Evolutionary conservation across 768 basidiomycete genomes (phyloP), one percentile per base, ranked within the genome.

Genomic region (Lactarius deliciosus): DNA sequence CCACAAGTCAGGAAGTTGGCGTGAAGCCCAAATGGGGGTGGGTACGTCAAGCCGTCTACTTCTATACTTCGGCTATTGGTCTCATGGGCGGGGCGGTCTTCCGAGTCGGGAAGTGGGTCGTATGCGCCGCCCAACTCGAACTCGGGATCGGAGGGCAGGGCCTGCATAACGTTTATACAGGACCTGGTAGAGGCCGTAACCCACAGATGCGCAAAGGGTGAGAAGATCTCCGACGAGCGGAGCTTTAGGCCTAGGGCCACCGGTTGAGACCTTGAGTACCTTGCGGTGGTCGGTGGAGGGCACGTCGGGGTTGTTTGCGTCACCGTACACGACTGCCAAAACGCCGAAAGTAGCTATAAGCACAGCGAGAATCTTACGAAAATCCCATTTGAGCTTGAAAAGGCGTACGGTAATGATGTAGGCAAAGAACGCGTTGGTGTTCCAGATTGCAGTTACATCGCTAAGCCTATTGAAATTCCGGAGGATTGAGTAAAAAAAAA

Each of bases 391-490:
- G 30, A 85, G 77, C 25, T 82, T 78, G 67, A 88, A 86, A 3
- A 94, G 71, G 71, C 85, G 85, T 67, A 95, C 86, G n/a, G 88
- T 85, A 74, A 98, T 85, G 32, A 94, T 74, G 74, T 98, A 98
- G 6, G 92, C 91, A 76, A 94, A 95, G 79, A 98, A 95, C 0
- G 92, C 89, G 72, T 91, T 92, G 9, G 90, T 88, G 74, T 96
- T 96, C 87, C 91, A 94, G 32, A 94, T 67, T 0, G 79, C 76
- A 38, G 93, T 96, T 32, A 95, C 86, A 76, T 95, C 92, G 70
- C 87, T 89, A 32, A 94, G 81, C 28, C 94, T 93, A 68, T 18
- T 20, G 30, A 38, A 36, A 43, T 6, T n/a, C 43, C 43, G 32
- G 32, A 16, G 25, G 50, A 20, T 20, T 55, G 28, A 40, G 60